Percentiles rank a stretch among this genome's conserved stretches.
phyloP scores from a whole-genome alignment of 2,329 filamentous ascomycete genomes.

The Claviceps africana region DNA sequence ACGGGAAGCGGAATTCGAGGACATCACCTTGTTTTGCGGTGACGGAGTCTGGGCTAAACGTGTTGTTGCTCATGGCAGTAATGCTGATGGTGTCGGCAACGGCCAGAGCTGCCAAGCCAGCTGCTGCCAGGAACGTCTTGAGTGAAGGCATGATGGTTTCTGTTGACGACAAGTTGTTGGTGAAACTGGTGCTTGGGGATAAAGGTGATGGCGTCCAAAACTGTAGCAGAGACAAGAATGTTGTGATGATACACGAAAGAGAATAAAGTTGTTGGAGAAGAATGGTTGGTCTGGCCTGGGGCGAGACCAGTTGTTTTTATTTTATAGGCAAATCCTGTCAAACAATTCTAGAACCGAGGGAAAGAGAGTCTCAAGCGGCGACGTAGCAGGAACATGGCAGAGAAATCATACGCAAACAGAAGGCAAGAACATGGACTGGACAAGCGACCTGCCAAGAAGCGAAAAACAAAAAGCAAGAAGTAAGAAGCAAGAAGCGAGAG shows the following conservation, averaged over 20 bases:
- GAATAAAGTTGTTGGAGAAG: background rate
- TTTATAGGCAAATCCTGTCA: background rate
- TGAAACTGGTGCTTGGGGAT: background rate
- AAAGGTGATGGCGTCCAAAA: background rate
- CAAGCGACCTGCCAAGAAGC: background rate
- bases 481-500: too few relatives aligned
- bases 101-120: constrained; percentile 13
- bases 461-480: too few relatives aligned
- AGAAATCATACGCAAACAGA: background rate
- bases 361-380: background rate
- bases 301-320: background rate
- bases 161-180: background rate
- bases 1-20: constrained; percentile 23
- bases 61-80: constrained; percentile 18
- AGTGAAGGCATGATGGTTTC: constrained; percentile 15
- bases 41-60: constrained; percentile 20
- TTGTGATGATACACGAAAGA: background rate
- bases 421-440: background rate
- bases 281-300: background rate
- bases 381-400: background rate
- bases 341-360: background rate
- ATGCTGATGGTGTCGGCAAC: constrained; percentile 20
- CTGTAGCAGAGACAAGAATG: background rate
- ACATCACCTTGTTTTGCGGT: constrained; percentile 20
- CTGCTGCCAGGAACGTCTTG: constrained; percentile 13